Percentiles rank a stretch among this genome's conserved stretches.
phyloP scores from a whole-genome alignment of 164 flowering plant species.

The Berberis vulgaris region DNA sequence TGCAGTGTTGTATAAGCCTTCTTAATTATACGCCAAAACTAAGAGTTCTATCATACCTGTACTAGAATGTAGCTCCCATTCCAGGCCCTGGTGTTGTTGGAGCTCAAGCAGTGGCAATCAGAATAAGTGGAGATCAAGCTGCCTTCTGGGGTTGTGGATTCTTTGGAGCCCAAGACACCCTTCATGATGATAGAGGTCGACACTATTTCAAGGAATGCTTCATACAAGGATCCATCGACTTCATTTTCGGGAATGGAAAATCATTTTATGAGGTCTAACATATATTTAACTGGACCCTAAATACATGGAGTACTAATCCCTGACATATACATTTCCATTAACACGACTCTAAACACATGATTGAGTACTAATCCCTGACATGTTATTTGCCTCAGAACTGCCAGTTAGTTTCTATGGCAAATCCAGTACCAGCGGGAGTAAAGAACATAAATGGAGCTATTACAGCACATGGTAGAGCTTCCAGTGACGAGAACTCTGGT shows the following conservation, averaged over 20 bases:
- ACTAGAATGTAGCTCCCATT: conserved; percentile 79
- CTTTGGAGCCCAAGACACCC: conserved; percentile 91
- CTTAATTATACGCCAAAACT: no score
- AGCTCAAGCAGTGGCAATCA: conserved; percentile 88
- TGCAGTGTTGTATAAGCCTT: no score
- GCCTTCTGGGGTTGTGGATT: conserved; percentile 93
- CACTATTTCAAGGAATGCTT: conserved; percentile 90
- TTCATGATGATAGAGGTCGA: conserved; percentile 85
- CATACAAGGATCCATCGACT: conserved; percentile 91
- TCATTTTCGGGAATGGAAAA: conserved; percentile 79
- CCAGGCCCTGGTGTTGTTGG: conserved; percentile 77
- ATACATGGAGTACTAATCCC: no score
- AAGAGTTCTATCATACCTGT: neutral
- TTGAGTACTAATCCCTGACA: no score
- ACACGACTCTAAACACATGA: no score
- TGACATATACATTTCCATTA: neutral
- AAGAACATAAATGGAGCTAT: conserved; percentile 58
- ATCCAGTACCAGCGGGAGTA: conserved; percentile 47
- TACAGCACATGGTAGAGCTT: conserved; percentile 71
- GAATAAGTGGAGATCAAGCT: conserved; percentile 71
- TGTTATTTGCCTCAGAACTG: conserved; percentile 38
- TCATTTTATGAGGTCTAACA: conserved; percentile 67
- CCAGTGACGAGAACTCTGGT: conserved; percentile 73
- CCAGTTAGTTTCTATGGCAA: conserved; percentile 65
- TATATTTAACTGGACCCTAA: no score